Conservation (phyloP, 140 eudicot species). For the Erigeron philadelphicus region DNA sequence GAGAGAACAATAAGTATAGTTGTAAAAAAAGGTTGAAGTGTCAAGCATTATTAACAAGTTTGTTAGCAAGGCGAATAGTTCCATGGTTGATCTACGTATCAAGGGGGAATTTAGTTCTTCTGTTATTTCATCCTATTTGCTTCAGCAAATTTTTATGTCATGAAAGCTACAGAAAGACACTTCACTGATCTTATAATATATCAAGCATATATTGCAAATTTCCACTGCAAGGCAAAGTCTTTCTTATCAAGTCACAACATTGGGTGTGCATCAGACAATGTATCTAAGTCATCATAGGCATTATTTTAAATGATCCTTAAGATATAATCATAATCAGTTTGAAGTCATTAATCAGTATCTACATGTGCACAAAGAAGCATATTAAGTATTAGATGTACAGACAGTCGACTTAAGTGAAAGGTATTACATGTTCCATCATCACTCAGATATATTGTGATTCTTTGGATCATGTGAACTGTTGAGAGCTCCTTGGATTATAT, state of each 20-base stretch:
- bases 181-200: background rate
- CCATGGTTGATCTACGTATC: background rate
- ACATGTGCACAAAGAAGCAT: background rate
- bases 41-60: background rate
- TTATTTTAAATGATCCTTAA: background rate
- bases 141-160: background rate
- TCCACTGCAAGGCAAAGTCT: background rate
- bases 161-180: background rate
- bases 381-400: background rate
- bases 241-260: background rate
- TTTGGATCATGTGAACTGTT: background rate
- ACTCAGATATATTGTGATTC: background rate
- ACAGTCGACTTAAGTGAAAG: background rate
- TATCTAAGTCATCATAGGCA: slow-evolving; percentile 14
- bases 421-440: background rate
- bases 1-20: background rate
- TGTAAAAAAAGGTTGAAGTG: background rate
- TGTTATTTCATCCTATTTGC: background rate
- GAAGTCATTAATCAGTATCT: background rate
- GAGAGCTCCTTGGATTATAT: background rate
- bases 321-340: slow-evolving; percentile 1
- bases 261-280: background rate
- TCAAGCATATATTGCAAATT: background rate
- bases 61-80: background rate
- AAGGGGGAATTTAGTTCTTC: background rate